Conservation (phyloP, 192 early-diverging fungal species). For the Coemansia sp. region DNA sequence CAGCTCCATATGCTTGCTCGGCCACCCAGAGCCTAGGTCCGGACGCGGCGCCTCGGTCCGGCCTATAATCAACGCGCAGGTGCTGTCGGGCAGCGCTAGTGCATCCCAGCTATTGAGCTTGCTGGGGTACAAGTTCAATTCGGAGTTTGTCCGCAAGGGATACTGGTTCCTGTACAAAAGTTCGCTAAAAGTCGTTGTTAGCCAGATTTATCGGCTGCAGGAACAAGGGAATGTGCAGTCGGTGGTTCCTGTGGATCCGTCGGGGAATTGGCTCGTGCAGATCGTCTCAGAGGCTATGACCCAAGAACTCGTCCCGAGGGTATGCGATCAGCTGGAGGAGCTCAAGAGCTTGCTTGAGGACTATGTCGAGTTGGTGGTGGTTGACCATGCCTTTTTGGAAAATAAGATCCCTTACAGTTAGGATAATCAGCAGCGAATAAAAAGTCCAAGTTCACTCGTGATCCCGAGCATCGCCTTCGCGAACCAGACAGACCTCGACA, state of each 20-base stretch:
- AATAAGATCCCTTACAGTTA: conserved; percentile 54
- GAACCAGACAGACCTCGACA: conserved; percentile 69
- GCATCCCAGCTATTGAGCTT: conserved; percentile 69
- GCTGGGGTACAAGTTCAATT: conserved; percentile 74
- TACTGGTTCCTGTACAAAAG: conserved; percentile 65
- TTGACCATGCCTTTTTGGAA: conserved; percentile 57
- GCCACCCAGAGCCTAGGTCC: conserved; percentile 74
- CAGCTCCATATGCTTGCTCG: conserved; percentile 66
- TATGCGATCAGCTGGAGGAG: conserved; percentile 58
- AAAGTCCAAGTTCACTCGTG: background rate
- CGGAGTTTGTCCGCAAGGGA: conserved; percentile 69
- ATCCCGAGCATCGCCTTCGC: conserved; percentile 40
- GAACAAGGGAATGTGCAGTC: conserved; percentile 58
- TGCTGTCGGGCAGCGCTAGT: conserved; percentile 61
- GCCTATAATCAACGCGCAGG: conserved; percentile 65
- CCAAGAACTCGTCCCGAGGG: conserved; percentile 57
- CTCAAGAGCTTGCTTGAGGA: conserved; percentile 60
- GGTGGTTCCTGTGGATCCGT: conserved; percentile 47
- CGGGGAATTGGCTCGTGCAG: conserved; percentile 68
- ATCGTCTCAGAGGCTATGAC: conserved; percentile 56
- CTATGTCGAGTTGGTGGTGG: conserved; percentile 59
- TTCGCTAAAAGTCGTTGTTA: conserved; percentile 62
- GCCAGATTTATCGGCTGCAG: conserved; percentile 61
- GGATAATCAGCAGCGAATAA: background rate
- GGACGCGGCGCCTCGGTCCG: conserved; percentile 64